Percentiles rank a stretch among this genome's conserved stretches.
These are phyloP conservation scores for Gigaspora rosea DNA, from an alignment of 192 early-diverging fungal genomes.

Conservation along the genomic window DNA sequence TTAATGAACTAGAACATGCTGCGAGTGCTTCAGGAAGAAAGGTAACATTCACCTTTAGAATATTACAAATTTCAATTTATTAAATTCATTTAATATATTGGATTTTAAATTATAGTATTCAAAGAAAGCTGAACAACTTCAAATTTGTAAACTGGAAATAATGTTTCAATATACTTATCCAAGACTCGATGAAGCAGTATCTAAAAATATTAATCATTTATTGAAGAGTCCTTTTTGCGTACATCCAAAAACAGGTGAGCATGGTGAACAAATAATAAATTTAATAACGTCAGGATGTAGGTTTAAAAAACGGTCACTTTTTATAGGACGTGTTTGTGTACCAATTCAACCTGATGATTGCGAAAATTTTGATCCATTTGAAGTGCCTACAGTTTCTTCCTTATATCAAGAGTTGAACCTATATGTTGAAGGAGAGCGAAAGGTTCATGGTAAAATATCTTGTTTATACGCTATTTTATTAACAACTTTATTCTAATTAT, in stretches of 20 bases:
- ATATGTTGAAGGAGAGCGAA: conserved; percentile 15
- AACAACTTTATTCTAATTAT: not conserved
- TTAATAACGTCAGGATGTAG: not conserved
- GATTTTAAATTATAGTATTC: conserved; percentile 3
- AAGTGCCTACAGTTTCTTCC: conserved; percentile 70
- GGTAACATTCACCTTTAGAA: not conserved
- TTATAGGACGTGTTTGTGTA: conserved; percentile 86
- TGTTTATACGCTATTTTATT: not conserved
- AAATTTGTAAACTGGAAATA: conserved; percentile 64
- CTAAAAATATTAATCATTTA: conserved; percentile 89
- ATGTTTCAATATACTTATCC: conserved; percentile 92
- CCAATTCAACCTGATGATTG: conserved; percentile 79
- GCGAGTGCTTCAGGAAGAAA: conserved; percentile 17
- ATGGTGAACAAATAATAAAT: not conserved
- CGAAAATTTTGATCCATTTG: conserved; percentile 81
- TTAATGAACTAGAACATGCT: conserved; percentile 29
- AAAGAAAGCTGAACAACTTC: conserved; percentile 45
- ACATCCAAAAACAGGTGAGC: conserved; percentile 88
- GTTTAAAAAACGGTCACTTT: not conserved
- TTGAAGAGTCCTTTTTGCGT: conserved; percentile 97
- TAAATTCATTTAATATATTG: not conserved
- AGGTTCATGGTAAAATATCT: conserved; percentile 40
- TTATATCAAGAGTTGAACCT: conserved; percentile 68
- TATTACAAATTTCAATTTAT: not conserved
- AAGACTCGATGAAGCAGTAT: conserved; percentile 90